Evolutionary conservation across 2,329 filamentous ascomycete genomes (phyloP).

Genomic region (Rhexocercosporidium sp.): DNA sequence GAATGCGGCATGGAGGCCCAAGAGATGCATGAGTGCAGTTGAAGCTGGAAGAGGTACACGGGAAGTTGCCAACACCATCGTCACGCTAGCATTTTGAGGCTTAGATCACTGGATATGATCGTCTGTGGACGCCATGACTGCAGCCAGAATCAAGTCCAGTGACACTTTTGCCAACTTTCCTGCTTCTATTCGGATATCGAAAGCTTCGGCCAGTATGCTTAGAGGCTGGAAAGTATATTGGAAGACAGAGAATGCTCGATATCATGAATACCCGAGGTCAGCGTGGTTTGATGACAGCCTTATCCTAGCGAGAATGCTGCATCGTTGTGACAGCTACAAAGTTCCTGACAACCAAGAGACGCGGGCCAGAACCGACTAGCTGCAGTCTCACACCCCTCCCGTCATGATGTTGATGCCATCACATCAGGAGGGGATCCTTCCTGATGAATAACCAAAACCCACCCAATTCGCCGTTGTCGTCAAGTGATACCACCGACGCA

Average conservation of each 20-base stretch:
- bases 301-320: background rate
- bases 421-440: background rate
- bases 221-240: background rate
- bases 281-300: background rate
- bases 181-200: background rate
- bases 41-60: background rate
- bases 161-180: background rate
- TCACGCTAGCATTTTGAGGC: slow-evolving; percentile 5
- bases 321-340: too few relatives aligned
- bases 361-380: too few relatives aligned
- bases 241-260: background rate
- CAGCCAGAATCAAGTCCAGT: background rate
- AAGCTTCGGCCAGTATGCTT: background rate
- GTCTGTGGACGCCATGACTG: background rate
- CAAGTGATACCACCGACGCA: slow-evolving; percentile 4
- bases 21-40: background rate
- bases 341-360: background rate
- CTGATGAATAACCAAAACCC: background rate
- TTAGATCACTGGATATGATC: background rate
- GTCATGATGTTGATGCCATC: background rate
- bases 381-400: background rate
- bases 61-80: background rate
- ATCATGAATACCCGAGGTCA: background rate
- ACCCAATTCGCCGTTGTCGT: background rate
- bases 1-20: background rate